Evolutionary conservation across 2,329 filamentous ascomycete genomes (phyloP).

Genomic region (Neofusicoccum ribis): DNA sequence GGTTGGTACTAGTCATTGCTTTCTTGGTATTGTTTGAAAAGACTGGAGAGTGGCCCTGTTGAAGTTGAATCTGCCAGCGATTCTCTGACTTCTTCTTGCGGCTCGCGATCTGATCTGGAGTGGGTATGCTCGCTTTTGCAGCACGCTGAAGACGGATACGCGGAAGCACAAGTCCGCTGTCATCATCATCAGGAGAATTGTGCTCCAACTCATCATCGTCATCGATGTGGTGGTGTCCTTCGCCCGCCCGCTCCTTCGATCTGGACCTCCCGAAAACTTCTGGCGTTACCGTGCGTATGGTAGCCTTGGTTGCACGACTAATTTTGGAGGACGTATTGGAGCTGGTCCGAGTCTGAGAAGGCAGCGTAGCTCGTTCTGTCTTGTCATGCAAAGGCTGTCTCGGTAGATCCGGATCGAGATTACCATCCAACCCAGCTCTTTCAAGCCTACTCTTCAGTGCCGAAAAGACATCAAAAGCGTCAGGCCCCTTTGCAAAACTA

Average conservation of each 20-base stretch:
- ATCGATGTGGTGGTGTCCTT: neutral
- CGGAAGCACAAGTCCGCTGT: constrained; percentile 9
- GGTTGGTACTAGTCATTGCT: constrained; percentile 27
- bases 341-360: constrained; percentile 18
- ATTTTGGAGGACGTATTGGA: constrained; percentile 22
- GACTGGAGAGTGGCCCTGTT: constrained; percentile 33
- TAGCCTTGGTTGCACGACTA: constrained; percentile 32
- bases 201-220: neutral
- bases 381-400: neutral
- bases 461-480: constrained; percentile 52
- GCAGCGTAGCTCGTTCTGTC: constrained; percentile 7
- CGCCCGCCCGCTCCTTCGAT: neutral
- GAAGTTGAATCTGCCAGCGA: constrained; percentile 45
- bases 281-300: constrained; percentile 40
- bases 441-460: constrained; percentile 61
- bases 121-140: constrained; percentile 31
- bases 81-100: constrained; percentile 40
- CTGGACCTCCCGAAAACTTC: constrained; percentile 17
- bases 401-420: neutral
- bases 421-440: constrained; percentile 28
- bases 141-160: constrained; percentile 18
- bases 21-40: constrained; percentile 23
- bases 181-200: constrained; percentile 9
- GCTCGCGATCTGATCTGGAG: constrained; percentile 40
- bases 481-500: constrained; percentile 22